These are phyloP conservation scores for Kuraishia floccosa DNA, from an alignment of 805 yeast genomes.

Conservation along the genomic window DNA sequence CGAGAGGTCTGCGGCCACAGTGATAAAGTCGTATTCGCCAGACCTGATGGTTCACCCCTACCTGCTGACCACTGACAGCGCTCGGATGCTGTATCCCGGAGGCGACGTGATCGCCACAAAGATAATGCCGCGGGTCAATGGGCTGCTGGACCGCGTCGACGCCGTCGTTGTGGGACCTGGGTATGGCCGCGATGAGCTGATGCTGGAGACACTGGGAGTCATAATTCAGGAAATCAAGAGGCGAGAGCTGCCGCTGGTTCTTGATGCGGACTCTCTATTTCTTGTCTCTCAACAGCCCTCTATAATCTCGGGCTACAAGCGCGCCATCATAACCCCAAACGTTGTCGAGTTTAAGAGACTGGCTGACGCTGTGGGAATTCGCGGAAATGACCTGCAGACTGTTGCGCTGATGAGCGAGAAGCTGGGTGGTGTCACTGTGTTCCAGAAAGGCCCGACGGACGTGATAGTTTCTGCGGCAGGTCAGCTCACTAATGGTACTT, in stretches of 20 bases:
- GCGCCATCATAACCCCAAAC: constrained; percentile 81
- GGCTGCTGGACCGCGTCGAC: constrained; percentile 57
- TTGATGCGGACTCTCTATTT: constrained; percentile 87
- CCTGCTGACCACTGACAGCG: constrained; percentile 35
- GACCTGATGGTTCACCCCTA: constrained; percentile 96
- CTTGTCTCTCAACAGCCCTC: constrained; percentile 49
- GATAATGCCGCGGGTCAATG: constrained; percentile 41
- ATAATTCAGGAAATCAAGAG: constrained; percentile 47
- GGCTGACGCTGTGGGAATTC: constrained; percentile 32
- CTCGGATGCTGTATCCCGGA: no score
- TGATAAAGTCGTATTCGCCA: constrained; percentile 83
- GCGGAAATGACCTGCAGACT: constrained; percentile 11
- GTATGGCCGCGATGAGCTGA: constrained; percentile 67
- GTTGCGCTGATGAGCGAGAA: constrained; percentile 31
- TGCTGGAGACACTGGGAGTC: constrained; percentile 48
- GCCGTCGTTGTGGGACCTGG: constrained; percentile 91
- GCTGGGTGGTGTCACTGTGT: constrained; percentile 47
- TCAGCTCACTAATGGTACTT: constrained; percentile 27
- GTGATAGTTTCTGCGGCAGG: constrained; percentile 40
- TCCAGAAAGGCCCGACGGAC: constrained; percentile 69
- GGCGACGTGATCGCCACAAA: constrained; percentile 9
- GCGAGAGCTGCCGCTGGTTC: constrained; percentile 54
- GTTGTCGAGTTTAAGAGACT: constrained; percentile 73
- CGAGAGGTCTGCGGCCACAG: constrained; percentile 63
- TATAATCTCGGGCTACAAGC: constrained; percentile 38